Conservation (phyloP, 129 eudicot genomes). For the Solidago caesia region DNA sequence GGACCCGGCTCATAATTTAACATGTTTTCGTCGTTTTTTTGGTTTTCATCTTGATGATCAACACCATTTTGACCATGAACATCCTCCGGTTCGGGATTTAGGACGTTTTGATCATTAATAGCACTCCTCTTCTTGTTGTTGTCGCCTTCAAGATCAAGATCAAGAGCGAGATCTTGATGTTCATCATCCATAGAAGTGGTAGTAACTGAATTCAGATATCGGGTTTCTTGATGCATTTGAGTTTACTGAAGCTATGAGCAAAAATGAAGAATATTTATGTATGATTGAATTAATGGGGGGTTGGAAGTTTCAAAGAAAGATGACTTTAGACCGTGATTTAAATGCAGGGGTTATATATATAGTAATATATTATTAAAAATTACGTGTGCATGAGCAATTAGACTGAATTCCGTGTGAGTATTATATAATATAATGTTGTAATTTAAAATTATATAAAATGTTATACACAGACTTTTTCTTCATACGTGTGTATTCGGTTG, state of each 20-base stretch:
- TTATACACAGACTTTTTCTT: conserved; percentile 10
- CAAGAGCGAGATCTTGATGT: neutral
- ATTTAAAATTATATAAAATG: no score
- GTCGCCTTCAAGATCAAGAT: neutral
- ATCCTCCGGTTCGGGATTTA: conserved; percentile 12
- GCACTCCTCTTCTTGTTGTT: no score
- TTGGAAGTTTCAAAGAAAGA: conserved; percentile 28
- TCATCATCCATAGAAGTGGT: conserved; percentile 14
- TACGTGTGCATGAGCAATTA: conserved; percentile 23
- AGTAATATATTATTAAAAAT: neutral
- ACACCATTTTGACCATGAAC: conserved; percentile 7
- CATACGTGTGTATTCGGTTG: neutral
- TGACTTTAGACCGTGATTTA: conserved; percentile 27
- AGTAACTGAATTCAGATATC: neutral
- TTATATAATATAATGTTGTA: neutral
- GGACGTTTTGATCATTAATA: neutral
- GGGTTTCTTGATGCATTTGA: conserved; percentile 22
- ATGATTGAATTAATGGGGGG: neutral
- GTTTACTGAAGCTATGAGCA: neutral
- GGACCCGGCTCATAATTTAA: neutral
- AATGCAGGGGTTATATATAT: conserved; percentile 22
- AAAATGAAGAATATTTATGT: conserved; percentile 6
- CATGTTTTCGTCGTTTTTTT: neutral
- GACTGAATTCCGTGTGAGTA: conserved; percentile 10
- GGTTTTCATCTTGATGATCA: conserved; percentile 7